Evolutionary conservation across 2,329 filamentous ascomycete species (phyloP).

Genomic region (Aspergillus amoenus): DNA sequence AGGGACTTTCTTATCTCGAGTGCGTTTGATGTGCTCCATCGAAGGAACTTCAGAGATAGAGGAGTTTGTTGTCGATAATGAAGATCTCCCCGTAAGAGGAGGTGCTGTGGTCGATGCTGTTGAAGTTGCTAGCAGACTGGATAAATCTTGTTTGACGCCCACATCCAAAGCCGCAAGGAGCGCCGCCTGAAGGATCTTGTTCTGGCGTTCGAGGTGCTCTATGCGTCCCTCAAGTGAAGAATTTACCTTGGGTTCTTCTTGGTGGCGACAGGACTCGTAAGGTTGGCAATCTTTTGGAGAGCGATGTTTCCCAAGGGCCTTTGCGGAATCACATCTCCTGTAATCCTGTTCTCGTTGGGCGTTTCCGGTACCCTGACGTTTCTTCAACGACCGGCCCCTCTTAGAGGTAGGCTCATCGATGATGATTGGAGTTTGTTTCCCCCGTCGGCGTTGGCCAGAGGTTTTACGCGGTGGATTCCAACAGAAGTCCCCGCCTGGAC

Average conservation of each 20-base stretch:
- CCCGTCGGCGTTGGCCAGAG: slow-evolving; percentile 14
- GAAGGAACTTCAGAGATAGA: slow-evolving; percentile 13
- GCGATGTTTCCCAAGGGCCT: slow-evolving; percentile 22
- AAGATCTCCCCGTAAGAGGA: slow-evolving; percentile 16
- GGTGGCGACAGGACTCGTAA: slow-evolving; percentile 20
- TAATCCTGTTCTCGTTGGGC: slow-evolving; percentile 26
- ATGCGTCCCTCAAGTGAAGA: slow-evolving; percentile 39
- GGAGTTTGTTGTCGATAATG: slow-evolving; percentile 21
- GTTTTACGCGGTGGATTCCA: slow-evolving; percentile 9
- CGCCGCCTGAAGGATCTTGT: slow-evolving; percentile 44
- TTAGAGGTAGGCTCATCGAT: slow-evolving; percentile 6
- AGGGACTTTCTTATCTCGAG: slow-evolving; percentile 3
- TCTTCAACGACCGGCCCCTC: slow-evolving; percentile 9
- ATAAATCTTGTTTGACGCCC: slow-evolving; percentile 32
- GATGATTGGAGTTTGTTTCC: slow-evolving; percentile 10
- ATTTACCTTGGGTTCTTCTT: slow-evolving; percentile 16
- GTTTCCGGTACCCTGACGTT: slow-evolving; percentile 8
- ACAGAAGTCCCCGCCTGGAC: slow-evolving; percentile 21
- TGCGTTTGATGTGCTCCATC: background rate
- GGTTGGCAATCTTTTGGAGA: slow-evolving; percentile 24
- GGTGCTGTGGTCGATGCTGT: slow-evolving; percentile 17
- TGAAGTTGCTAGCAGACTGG: slow-evolving; percentile 25
- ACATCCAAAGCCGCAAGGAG: slow-evolving; percentile 41
- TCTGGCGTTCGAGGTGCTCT: slow-evolving; percentile 42
- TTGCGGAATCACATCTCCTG: slow-evolving; percentile 20